Base-by-base conservation (phyloP, 2,329 filamentous ascomycete genomes). In the Aureobasidium sp. region DNA sequence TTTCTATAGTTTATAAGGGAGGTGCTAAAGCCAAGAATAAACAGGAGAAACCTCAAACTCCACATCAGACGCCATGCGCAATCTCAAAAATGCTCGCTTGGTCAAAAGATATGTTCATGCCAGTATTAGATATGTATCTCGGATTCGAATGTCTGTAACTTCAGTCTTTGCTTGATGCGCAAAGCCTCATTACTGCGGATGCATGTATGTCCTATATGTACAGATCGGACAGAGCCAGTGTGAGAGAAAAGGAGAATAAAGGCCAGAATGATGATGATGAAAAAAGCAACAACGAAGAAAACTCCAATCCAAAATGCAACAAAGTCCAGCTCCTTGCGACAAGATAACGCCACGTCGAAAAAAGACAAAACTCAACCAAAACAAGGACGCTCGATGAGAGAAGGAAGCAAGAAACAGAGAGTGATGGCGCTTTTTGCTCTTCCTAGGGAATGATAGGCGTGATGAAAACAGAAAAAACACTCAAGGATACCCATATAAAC, bases 271-370 rank as follows among this genome's bases (percentile, higher is more conserved):
- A 21, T 29, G 6, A 35, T 11, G 33, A 35, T 3, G 7, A 35
- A 10, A 31, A 35, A 35, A 35, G 33, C 33, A 35, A 35, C 13
- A n/a, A 49, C 27, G 40, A 43, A 23, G 17, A 23, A 38, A 27
- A 53, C 49, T 40, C 49, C 49, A 53, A 38, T 53, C 49, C 33
- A 53, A 53, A 38, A 53, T 53, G 49, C 49, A 53, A 53, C 49
- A 53, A 53, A 38, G 33, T 17, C 49, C 49, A 53, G 49, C 49
- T 53, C 49, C 49, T 53, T 53, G 49, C 49, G 31, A 46, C 7
- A 29, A 23, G 9, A 46, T 19, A 29, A 53, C 49, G 49, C 49
- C 49, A 27, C 40, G 19, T 21, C 35, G 49, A 23, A 19, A n/a
- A 25, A 19, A n/a, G 13, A 27, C 42, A 6, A 31, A 47, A 31